phyloP scores from a whole-genome alignment of 2,329 filamentous ascomycete species.

The Cladosporium velox region DNA sequence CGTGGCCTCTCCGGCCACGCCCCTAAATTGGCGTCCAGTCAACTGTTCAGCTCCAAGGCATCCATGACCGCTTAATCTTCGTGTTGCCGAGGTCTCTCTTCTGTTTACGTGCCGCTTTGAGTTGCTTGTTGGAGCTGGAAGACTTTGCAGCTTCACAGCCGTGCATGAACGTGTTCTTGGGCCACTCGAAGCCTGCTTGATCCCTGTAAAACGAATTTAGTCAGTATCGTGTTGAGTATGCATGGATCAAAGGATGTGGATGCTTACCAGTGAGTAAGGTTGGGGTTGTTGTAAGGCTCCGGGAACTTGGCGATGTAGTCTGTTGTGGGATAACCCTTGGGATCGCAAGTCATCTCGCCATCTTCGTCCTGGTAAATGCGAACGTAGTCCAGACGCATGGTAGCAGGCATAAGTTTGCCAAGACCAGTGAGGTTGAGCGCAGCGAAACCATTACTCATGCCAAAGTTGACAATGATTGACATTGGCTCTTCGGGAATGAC shows the following conservation, averaged over 20 bases:
- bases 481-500: constrained; percentile 56
- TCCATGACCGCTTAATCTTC: constrained; percentile 26
- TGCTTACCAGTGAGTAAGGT: constrained; percentile 50
- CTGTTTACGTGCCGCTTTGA: constrained; percentile 20
- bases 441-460: constrained; percentile 63
- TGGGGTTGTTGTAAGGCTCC: constrained; percentile 52
- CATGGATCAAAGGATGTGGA: background rate
- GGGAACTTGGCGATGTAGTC: constrained; percentile 53
- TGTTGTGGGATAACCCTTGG: constrained; percentile 55
- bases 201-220: constrained; percentile 9
- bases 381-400: constrained; percentile 58
- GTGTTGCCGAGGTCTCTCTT: constrained; percentile 19
- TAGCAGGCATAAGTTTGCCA: constrained; percentile 59
- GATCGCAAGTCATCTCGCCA: constrained; percentile 57
- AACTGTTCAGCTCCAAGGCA: constrained; percentile 24
- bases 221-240: background rate
- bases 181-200: constrained; percentile 42
- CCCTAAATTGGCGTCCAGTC: background rate
- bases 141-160: constrained; percentile 34
- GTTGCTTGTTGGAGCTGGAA: constrained; percentile 19
- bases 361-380: constrained; percentile 54
- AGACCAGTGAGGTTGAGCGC: constrained; percentile 61
- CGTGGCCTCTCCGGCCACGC: background rate
- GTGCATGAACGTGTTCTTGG: constrained; percentile 48
- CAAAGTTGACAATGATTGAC: constrained; percentile 56